A percentile compares a stretch with the other conserved stretches of the same genome.
These are phyloP conservation scores for Strobilomyces confusus DNA, from an alignment of 768 basidiomycete genomes.

Conservation along the genomic window DNA sequence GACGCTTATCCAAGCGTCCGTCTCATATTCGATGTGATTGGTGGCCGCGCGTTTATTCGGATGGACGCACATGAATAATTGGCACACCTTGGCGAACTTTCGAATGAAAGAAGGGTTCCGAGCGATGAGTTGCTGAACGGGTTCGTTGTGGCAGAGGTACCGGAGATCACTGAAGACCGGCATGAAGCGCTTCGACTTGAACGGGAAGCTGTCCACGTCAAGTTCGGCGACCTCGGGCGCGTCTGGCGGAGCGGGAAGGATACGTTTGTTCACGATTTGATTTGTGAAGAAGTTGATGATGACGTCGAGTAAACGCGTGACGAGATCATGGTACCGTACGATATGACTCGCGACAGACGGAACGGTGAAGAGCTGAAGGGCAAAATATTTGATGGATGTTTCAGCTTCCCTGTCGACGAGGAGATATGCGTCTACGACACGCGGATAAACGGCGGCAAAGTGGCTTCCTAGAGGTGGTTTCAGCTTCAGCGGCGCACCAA, in stretches of 20 bases:
- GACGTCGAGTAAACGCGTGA: constrained; percentile 73
- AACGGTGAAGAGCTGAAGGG: constrained; percentile 88
- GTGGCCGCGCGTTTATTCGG: constrained; percentile 80
- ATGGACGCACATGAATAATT: constrained; percentile 91
- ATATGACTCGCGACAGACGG: constrained; percentile 81
- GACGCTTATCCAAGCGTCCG: constrained; percentile 94
- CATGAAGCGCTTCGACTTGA: constrained; percentile 95
- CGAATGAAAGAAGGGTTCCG: constrained; percentile 60
- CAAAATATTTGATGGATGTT: constrained; percentile 91
- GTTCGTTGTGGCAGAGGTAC: constrained; percentile 75
- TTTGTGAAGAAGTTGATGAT: constrained; percentile 92
- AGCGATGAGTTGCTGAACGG: constrained; percentile 78
- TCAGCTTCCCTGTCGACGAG: constrained; percentile 93
- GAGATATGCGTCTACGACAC: constrained; percentile 87
- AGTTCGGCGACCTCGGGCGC: constrained; percentile 35
- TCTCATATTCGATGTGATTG: constrained; percentile 93
- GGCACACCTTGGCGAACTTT: constrained; percentile 73
- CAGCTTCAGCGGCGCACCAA: constrained; percentile 1
- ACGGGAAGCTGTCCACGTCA: constrained; percentile 81
- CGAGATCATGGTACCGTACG: constrained; percentile 66
- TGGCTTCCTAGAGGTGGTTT: constrained; percentile 57
- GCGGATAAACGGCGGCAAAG: constrained; percentile 81
- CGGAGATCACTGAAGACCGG: constrained; percentile 90
- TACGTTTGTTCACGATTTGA: constrained; percentile 72
- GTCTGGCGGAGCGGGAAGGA: constrained; percentile 34